Percentiles rank a stretch among this genome's conserved stretches.
phyloP scores from a whole-genome alignment of 768 basidiomycete genomes.

The Zangia roseola region DNA sequence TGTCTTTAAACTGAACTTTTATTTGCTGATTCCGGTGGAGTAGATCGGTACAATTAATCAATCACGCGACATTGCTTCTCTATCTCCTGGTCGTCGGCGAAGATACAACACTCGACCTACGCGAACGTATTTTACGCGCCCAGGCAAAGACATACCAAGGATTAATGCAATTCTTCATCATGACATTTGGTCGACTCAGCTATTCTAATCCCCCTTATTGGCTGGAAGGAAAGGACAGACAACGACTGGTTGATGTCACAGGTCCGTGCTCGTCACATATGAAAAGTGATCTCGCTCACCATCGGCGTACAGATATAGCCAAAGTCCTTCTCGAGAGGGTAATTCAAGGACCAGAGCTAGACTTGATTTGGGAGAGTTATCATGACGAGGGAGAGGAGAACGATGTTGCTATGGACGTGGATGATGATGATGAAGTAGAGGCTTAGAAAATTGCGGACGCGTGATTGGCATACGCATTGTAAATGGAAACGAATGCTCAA shows the following conservation, averaged over 20 bases:
- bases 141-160: slow-evolving; percentile 57
- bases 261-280: slow-evolving; percentile 38
- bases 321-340: slow-evolving; percentile 62
- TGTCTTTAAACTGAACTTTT: background rate
- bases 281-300: slow-evolving; percentile 2
- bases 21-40: slow-evolving; percentile 1
- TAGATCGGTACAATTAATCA: slow-evolving; percentile 52
- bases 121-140: slow-evolving; percentile 56
- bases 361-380: slow-evolving; percentile 61
- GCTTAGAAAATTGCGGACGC: slow-evolving; percentile 24
- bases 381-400: slow-evolving; percentile 45
- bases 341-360: slow-evolving; percentile 72
- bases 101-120: slow-evolving; percentile 50
- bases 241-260: slow-evolving; percentile 43
- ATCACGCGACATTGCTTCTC: slow-evolving; percentile 56
- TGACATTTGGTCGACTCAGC: slow-evolving; percentile 74
- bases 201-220: slow-evolving; percentile 67
- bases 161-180: slow-evolving; percentile 66
- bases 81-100: slow-evolving; percentile 59
- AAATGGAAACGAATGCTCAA: slow-evolving; percentile 1
- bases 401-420: slow-evolving; percentile 45
- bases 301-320: slow-evolving; percentile 46
- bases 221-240: slow-evolving; percentile 41
- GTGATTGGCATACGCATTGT: slow-evolving; percentile 1
- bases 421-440: slow-evolving; percentile 55